Base-by-base conservation (phyloP, 805 yeast species). In the Suhomyces faveliae region DNA sequence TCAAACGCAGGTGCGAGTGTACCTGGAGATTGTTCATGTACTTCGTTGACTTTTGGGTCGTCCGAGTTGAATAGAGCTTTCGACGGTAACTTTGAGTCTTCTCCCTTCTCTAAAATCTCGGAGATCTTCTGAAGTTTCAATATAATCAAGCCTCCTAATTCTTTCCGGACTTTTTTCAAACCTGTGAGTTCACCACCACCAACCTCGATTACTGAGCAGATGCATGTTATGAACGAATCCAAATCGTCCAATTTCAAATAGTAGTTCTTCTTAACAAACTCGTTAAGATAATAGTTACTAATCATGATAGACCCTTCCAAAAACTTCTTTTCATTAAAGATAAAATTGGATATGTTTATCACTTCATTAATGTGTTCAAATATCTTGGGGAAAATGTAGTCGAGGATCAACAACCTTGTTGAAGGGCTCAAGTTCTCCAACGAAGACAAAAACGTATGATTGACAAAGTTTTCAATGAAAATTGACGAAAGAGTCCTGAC, bases 311-410 rank as follows among this genome's bases (percentile, higher is more conserved):
- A 54, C n/a, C 61, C 54, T 25, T 58, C 54, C 15, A 67, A 45
- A 35, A 66, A 63, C 5, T 60, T 64, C 29, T 57, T 56, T 44
- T 71, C 73, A 38, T 70, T 62, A 53, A 60, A 69, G 13, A 71
- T 66, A 50, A 66, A 68, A 33, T 65, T 66, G 9, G 73, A 59
- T 4, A 62, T 64, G 23, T 47, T 51, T 4, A 70, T 51, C 45
- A 70, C 68, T 41, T 66, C 64, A 50, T 62, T 65, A 2, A 69
- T 55, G 48, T 71, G 78, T 19, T 59, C 57, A 45, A 71, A 68
- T 1, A 72, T 53, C 12, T 49, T 50, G 4, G 77, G 76, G 47
- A 70, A 73, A 4, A 73, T 53, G 3, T 60, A 47, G 21, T 69
- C 70, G 25, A 68, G 54, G 4, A 69, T 58, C 30, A 72, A 47